These are phyloP conservation scores for Talaromyces albobiverticillius DNA, from an alignment of 2,329 filamentous ascomycete species.

Conservation along the genomic window DNA sequence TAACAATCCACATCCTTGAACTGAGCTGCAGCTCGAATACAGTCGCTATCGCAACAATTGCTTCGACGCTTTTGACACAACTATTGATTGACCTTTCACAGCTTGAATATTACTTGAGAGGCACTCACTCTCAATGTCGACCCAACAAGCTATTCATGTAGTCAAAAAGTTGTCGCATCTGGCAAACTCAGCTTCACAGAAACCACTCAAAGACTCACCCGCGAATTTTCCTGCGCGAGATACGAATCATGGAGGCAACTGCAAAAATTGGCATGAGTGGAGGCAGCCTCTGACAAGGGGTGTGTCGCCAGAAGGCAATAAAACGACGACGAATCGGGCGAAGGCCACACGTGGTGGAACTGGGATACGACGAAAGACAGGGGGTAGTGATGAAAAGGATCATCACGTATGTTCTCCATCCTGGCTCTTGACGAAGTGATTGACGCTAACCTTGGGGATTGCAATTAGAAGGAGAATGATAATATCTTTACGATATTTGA, in stretches of 20 bases:
- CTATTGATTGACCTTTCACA: too few species aligned
- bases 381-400: background rate
- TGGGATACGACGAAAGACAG: background rate
- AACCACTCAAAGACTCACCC: background rate
- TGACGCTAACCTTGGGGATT: background rate
- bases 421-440: too few species aligned
- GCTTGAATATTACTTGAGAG: background rate
- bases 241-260: background rate
- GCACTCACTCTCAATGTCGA: background rate
- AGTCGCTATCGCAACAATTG: too few species aligned
- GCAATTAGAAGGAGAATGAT: background rate
- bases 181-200: background rate
- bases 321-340: background rate
- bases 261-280: background rate
- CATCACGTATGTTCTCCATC: background rate
- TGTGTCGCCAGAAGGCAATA: background rate
- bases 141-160: background rate
- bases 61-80: too few species aligned
- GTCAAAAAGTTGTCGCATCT: background rate
- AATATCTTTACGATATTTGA: background rate
- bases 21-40: background rate
- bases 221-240: background rate
- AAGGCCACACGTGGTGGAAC: background rate
- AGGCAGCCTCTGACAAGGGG: background rate
- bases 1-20: background rate